phyloP scores from a whole-genome alignment of 2,329 filamentous ascomycete genomes.

The Colletotrichum lupini region DNA sequence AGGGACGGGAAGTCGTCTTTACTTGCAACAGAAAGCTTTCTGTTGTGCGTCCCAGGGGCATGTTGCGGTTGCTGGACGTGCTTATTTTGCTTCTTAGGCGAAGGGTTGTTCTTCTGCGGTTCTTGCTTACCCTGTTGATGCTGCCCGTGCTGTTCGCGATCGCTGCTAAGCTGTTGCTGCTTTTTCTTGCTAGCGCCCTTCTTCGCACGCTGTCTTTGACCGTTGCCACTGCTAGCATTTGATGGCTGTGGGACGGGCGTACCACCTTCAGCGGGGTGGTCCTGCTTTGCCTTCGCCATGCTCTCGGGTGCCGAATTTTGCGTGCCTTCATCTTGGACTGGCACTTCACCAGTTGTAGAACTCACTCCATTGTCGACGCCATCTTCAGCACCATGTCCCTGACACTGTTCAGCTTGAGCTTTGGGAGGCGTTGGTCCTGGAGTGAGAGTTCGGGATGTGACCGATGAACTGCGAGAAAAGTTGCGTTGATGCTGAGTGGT shows the following conservation, averaged over 20 bases:
- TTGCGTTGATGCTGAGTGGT: neutral
- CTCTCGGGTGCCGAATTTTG: neutral
- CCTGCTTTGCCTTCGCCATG: neutral
- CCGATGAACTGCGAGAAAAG: constrained; percentile 11
- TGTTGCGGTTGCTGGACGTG: neutral
- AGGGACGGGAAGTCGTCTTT: constrained; percentile 42
- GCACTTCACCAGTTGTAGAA: neutral
- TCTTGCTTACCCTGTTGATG: constrained; percentile 16
- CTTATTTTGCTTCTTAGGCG: constrained; percentile 23
- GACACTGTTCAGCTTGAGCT: neutral
- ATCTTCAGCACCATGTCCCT: neutral
- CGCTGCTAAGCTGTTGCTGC: constrained; percentile 20
- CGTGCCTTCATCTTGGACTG: neutral
- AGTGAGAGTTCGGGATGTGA: constrained; percentile 19
- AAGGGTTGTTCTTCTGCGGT: constrained; percentile 6
- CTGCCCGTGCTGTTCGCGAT: constrained; percentile 8
- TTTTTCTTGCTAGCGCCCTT: constrained; percentile 30
- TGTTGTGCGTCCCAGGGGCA: neutral
- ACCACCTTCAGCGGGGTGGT: neutral
- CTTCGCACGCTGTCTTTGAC: constrained; percentile 7
- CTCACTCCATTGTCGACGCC: neutral
- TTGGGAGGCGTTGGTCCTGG: constrained; percentile 10
- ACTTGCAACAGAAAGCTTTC: constrained; percentile 7
- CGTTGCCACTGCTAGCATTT: neutral
- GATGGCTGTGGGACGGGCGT: neutral